These are phyloP conservation scores for Gelatoporia subvermispora DNA, from an alignment of 768 basidiomycete species.

Conservation along the genomic window DNA sequence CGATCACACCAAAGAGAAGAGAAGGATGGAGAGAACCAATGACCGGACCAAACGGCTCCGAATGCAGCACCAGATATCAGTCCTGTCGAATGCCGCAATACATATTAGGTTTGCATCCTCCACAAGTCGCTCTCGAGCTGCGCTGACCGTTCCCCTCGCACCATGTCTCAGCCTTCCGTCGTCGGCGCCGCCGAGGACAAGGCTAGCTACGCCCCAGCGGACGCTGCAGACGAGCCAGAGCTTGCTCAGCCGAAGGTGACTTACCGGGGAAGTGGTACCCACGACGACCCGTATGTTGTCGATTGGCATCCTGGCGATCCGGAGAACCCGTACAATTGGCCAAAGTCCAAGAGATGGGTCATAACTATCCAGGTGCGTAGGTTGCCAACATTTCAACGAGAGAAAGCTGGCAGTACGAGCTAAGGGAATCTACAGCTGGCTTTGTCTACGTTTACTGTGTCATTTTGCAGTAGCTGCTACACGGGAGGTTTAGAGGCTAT, in stretches of 20 bases:
- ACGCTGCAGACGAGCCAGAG: no score
- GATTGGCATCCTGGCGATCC: slow-evolving; percentile 48
- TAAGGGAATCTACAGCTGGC: slow-evolving; percentile 24
- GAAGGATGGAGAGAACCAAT: no score
- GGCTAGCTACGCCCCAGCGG: no score
- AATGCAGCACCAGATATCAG: no score
- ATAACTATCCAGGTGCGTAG: slow-evolving; percentile 45
- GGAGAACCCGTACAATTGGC: slow-evolving; percentile 56
- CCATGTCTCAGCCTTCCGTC: no score
- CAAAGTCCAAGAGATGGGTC: slow-evolving; percentile 41
- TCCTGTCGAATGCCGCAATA: no score
- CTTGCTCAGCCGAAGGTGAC: neutral
- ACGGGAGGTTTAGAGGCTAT: slow-evolving; percentile 45
- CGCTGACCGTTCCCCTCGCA: no score
- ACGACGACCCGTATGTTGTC: slow-evolving; percentile 47
- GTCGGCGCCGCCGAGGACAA: no score
- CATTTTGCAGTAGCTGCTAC: slow-evolving; percentile 57
- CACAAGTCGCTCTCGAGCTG: no score
- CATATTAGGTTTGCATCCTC: no score
- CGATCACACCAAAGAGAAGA: no score
- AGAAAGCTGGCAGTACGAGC: neutral
- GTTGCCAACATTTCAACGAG: neutral
- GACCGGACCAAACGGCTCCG: no score
- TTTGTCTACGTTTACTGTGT: slow-evolving; percentile 49
- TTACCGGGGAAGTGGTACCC: slow-evolving; percentile 44